A percentile compares a stretch with the other conserved stretches of the same genome.
phyloP scores from a whole-genome alignment of 495 filamentous ascomycete genomes.

The Talaromyces wortmannii region DNA sequence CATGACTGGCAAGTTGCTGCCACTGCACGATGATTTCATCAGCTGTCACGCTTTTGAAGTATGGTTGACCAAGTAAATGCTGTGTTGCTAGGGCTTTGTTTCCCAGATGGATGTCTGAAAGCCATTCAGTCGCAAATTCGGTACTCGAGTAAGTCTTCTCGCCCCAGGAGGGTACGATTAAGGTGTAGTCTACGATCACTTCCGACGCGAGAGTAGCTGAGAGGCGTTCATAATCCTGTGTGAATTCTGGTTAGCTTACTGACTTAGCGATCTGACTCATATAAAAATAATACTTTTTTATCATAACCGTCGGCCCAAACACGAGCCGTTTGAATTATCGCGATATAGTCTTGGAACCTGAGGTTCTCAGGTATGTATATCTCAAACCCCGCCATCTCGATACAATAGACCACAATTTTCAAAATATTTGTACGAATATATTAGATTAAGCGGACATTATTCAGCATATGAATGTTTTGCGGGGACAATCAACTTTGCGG shows the following conservation, averaged over 20 bases:
- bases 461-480: no score
- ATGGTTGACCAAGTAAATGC: conserved; percentile 18
- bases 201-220: conserved; percentile 12
- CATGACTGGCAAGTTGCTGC: conserved; percentile 18
- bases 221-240: conserved; percentile 9
- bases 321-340: conserved; percentile 13
- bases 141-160: conserved; percentile 5
- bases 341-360: conserved; percentile 18
- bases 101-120: conserved; percentile 12
- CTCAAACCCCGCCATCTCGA: conserved; percentile 7
- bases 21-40: conserved; percentile 19
- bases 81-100: conserved; percentile 18
- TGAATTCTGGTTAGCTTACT: not conserved
- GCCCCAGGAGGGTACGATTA: conserved; percentile 13
- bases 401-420: no score
- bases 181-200: conserved; percentile 13
- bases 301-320: conserved; percentile 20
- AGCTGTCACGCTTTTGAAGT: conserved; percentile 15
- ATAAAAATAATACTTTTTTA: conserved; percentile 10
- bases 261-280: not conserved
- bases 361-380: conserved; percentile 17
- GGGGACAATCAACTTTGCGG: no score
- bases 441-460: no score
- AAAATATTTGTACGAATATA: no score
- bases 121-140: conserved; percentile 15